These are phyloP conservation scores for Handroanthus guayacan DNA, from an alignment of 257 asterid species.

Conservation along the genomic window DNA sequence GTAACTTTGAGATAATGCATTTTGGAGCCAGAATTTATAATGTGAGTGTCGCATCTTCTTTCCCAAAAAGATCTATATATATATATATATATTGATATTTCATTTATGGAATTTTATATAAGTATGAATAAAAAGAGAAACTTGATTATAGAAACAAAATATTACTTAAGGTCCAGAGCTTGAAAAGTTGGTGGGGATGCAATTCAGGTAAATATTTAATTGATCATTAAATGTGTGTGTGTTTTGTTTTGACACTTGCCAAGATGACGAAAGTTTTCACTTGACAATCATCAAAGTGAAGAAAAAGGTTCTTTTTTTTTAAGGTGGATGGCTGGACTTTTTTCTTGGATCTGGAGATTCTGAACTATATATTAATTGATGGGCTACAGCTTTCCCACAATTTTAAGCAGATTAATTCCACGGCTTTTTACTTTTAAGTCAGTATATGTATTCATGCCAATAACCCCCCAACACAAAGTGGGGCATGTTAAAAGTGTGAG, in stretches of 20 bases:
- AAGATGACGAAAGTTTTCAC: not conserved
- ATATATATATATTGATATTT: not conserved
- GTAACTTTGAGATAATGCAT: too few relatives aligned
- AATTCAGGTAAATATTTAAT: not conserved
- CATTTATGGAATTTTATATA: too few relatives aligned
- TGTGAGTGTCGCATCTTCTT: not conserved
- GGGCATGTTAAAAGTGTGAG: not conserved
- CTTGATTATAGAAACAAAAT: not conserved
- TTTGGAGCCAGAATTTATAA: too few relatives aligned
- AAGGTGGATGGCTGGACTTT: constrained; percentile 25
- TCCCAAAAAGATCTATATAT: not conserved
- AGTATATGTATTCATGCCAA: not conserved
- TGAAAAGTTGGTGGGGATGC: constrained; percentile 11
- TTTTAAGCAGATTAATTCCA: not conserved
- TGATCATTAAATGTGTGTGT: constrained; percentile 16
- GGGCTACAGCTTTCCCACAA: constrained; percentile 31
- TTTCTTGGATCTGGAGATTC: constrained; percentile 9
- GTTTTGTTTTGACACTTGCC: constrained; percentile 14
- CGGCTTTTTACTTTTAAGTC: not conserved
- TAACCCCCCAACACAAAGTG: not conserved
- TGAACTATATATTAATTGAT: not conserved
- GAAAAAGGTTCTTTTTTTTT: not conserved
- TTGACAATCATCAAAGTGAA: not conserved
- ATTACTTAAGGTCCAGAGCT: not conserved
- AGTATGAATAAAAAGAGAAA: too few relatives aligned